These are phyloP conservation scores for Jimgerdemannia lactiflua DNA, from an alignment of 192 early-diverging fungal genomes.

Conservation along the genomic window DNA sequence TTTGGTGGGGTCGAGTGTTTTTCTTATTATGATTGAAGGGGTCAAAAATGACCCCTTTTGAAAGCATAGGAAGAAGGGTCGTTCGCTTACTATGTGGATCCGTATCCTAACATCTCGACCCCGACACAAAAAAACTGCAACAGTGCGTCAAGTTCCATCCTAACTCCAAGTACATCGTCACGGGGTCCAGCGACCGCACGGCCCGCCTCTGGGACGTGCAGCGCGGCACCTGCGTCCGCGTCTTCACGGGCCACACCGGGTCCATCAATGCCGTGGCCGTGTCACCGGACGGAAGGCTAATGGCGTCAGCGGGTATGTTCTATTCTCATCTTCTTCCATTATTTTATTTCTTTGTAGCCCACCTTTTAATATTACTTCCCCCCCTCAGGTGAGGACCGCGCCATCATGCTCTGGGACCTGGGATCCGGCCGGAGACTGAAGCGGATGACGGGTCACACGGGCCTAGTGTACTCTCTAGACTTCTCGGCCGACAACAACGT, in stretches of 20 bases:
- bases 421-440: slow-evolving; percentile 81
- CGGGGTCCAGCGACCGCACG: slow-evolving; percentile 88
- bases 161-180: slow-evolving; percentile 91
- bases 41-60: too few species aligned
- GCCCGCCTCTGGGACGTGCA: slow-evolving; percentile 94
- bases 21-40: too few species aligned
- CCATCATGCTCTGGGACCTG: slow-evolving; percentile 90
- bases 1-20: too few species aligned
- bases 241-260: slow-evolving; percentile 86
- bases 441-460: slow-evolving; percentile 81
- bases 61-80: too few species aligned
- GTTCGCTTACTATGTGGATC: too few species aligned
- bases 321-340: neutral
- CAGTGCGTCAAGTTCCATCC: slow-evolving; percentile 94
- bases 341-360: neutral
- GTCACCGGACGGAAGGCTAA: slow-evolving; percentile 85
- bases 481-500: slow-evolving; percentile 83
- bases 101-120: too few species aligned
- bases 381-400: slow-evolving; percentile 67
- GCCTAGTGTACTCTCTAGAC: slow-evolving; percentile 76
- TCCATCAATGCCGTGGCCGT: slow-evolving; percentile 83
- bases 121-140: neutral
- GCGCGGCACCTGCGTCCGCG: slow-evolving; percentile 81
- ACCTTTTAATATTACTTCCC: neutral
- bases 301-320: slow-evolving; percentile 82